phyloP scores from a whole-genome alignment of 345 rosid species.

The Eucalyptus cloeziana region DNA sequence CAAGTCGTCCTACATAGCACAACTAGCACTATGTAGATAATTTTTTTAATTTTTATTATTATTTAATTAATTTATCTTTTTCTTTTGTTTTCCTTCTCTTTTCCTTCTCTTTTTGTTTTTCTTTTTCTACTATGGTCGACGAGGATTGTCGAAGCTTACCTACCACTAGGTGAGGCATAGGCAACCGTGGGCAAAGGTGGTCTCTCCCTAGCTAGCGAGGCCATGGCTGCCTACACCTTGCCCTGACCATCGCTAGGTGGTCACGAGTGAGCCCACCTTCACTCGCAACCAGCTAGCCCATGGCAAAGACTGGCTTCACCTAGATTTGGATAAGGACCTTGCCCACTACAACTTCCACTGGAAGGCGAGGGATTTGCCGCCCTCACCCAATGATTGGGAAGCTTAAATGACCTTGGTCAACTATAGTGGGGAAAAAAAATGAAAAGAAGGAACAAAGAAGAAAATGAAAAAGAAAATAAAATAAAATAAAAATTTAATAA shows the following conservation, averaged over 20 bases:
- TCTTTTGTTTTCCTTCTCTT: too few relatives aligned
- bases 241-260: not conserved
- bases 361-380: too few relatives aligned
- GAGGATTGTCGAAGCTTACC: not conserved
- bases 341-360: too few relatives aligned
- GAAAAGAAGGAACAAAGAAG: not conserved
- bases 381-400: not conserved
- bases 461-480: accelerated
- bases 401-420: not conserved
- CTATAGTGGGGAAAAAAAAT: not conserved
- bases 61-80: too few relatives aligned
- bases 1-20: accelerated
- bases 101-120: not conserved
- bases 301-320: accelerated
- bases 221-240: accelerated
- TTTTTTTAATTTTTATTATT: too few relatives aligned
- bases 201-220: accelerated
- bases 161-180: not conserved
- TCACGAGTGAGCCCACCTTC: not conserved
- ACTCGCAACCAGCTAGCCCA: accelerated
- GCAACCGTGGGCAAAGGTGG: not conserved
- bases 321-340: not conserved
- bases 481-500: too few relatives aligned
- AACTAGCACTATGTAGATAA: accelerated
- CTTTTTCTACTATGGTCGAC: not conserved